Conservation (phyloP, 169 alveolate genomes). For the Plasmodium vivax region DNA sequence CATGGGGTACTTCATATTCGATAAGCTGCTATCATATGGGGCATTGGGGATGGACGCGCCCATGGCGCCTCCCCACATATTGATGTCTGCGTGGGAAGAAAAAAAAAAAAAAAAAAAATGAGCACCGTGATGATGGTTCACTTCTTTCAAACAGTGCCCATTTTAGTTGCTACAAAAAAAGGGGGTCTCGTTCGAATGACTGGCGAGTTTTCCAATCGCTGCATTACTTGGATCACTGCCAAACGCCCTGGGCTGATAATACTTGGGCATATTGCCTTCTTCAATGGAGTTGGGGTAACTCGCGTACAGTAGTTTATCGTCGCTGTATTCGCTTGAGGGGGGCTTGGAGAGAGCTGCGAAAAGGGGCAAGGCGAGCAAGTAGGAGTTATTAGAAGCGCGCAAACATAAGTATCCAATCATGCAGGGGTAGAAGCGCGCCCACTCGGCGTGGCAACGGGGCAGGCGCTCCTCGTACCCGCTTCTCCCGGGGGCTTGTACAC, state of each 20-base stretch:
- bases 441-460: not conserved
- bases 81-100: not conserved
- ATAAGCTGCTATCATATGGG: not conserved
- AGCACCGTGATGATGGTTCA: not conserved
- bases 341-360: slow-evolving; percentile 8
- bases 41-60: not conserved
- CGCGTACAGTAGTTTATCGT: slow-evolving; percentile 15
- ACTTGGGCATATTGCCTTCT: slow-evolving; percentile 21
- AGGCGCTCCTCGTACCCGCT: not conserved
- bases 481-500: slow-evolving; percentile 22
- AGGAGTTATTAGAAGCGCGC: not conserved
- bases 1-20: slow-evolving; percentile 33
- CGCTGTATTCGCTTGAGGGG: slow-evolving; percentile 11
- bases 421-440: not conserved
- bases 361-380: not conserved
- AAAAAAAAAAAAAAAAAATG: not conserved
- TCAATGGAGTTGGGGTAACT: slow-evolving; percentile 20
- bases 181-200: not conserved
- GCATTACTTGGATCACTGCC: slow-evolving; percentile 11
- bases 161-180: not conserved
- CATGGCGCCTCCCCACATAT: slow-evolving; percentile 31
- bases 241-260: slow-evolving; percentile 19
- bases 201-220: not conserved
- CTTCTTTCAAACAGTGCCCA: not conserved
- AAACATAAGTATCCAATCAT: not conserved